Evolutionary conservation across 2,329 filamentous ascomycete genomes (phyloP), one percentile per base, ranked within the genome.

Genomic region (Xylariaceae sp.): DNA sequence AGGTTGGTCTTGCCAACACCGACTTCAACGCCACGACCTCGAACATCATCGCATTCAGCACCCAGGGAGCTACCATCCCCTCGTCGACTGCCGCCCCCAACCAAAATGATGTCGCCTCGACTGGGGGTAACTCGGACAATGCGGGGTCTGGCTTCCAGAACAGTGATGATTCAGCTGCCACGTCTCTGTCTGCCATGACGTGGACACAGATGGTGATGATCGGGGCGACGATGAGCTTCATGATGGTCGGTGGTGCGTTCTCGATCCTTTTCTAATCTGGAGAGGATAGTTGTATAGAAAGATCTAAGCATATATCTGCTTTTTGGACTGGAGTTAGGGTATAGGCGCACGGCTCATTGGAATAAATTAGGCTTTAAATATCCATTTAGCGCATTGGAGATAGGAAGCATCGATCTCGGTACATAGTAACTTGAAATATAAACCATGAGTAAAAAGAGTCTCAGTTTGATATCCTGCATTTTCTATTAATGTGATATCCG

Each of bases 1-100:
- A 83, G 60, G 71, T 84, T 50, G 80, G 64, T 16, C 66, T 84
- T 17, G 81, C 80, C 4, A 69, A 73, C 14, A 82, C 81, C 11
- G 71, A 80, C 53, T 82, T 83, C 66, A 82, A 81, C 63, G 70
- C 77, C 1, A 79, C 77, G 1, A 59, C 66, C 7, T 74, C 72
- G 39, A 76, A 80, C 50, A 67, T 82, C 31, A 71, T 80, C 1
- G 63, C 77, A 2, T 82, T 82, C 57, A 56, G 73, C 16, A 80
- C 74, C 64, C 66, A 71, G 10, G 73, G 76, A 19, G 79, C 78
- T 0, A 56, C 64, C 2, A 81, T 82, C 31, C 79, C 79, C 1
- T 78, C 73, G 11, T 74, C 78, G 3, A 81, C 75, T 5, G 56
- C 63, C 0, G 76, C 71, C 16, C 67, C 73, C 1, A 71, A 69